These are phyloP conservation scores for Colletotrichum nymphaeae DNA, from an alignment of 2,329 filamentous ascomycete species.

Conservation along the genomic window DNA sequence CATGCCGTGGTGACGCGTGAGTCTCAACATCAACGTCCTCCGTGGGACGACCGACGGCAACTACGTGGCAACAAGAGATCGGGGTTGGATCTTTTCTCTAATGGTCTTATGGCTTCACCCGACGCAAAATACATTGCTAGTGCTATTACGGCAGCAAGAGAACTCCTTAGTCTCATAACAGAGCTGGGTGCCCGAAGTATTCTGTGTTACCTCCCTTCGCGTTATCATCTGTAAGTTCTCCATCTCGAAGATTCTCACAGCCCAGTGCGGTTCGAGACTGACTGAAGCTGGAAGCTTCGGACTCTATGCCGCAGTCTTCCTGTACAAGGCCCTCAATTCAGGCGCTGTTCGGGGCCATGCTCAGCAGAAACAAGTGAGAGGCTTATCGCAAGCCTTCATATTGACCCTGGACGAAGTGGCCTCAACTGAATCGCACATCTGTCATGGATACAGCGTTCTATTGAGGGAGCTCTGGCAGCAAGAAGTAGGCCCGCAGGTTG, in stretches of 20 bases:
- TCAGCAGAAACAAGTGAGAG: neutral
- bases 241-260: neutral
- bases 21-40: too few relatives aligned
- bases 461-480: neutral
- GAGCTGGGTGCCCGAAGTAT: neutral
- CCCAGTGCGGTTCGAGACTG: neutral
- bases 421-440: neutral
- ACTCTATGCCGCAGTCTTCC: neutral
- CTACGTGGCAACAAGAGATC: neutral
- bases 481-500: neutral
- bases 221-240: neutral
- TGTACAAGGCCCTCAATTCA: neutral
- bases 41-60: neutral
- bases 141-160: neutral
- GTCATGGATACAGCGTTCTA: neutral
- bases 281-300: neutral
- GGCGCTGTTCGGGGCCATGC: neutral
- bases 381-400: neutral
- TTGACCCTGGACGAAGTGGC: neutral
- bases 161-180: neutral
- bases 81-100: neutral
- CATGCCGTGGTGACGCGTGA: neutral
- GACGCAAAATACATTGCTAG: neutral
- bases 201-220: neutral
- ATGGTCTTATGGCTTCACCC: neutral